phyloP scores from a whole-genome alignment of 2,329 filamentous ascomycete species.

The Alternaria sp. region DNA sequence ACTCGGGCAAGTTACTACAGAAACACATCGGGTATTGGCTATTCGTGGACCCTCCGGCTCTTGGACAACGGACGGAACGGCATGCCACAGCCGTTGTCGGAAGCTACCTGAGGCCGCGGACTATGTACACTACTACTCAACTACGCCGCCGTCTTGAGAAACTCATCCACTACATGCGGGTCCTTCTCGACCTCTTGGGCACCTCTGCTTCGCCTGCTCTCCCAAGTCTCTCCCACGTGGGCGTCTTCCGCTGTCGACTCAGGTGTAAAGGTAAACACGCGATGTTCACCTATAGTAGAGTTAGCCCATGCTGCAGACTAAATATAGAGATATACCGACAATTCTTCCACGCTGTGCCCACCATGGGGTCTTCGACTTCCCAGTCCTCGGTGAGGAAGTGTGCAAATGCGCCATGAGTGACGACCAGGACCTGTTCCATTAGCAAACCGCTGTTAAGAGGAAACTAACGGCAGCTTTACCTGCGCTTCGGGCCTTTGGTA shows the following conservation, averaged over 20 bases:
- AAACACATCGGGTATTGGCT: background rate
- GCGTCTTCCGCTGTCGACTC: constrained; percentile 32
- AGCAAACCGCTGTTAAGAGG: background rate
- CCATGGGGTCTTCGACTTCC: constrained; percentile 46
- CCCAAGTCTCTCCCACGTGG: constrained; percentile 36
- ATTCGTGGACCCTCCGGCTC: background rate
- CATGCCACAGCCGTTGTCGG: constrained; percentile 3
- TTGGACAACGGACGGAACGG: background rate
- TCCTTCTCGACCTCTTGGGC: constrained; percentile 28
- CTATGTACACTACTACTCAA: background rate
- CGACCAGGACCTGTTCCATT: constrained; percentile 69
- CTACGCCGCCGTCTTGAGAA: constrained; percentile 24
- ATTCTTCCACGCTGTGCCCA: constrained; percentile 40
- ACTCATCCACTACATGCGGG: constrained; percentile 37
- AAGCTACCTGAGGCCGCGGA: background rate
- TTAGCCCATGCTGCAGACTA: background rate
- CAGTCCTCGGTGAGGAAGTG: constrained; percentile 88
- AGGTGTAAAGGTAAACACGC: constrained; percentile 38
- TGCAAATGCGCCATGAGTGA: constrained; percentile 82
- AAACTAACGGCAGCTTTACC: constrained; percentile 13
- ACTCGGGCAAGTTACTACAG: background rate
- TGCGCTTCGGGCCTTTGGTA: constrained; percentile 37
- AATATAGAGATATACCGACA: constrained; percentile 22
- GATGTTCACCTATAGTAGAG: constrained; percentile 31
- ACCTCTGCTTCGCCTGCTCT: constrained; percentile 28